These are phyloP conservation scores for Phtheirospermum japonicum DNA, from an alignment of 257 asterid genomes.

Conservation along the genomic window DNA sequence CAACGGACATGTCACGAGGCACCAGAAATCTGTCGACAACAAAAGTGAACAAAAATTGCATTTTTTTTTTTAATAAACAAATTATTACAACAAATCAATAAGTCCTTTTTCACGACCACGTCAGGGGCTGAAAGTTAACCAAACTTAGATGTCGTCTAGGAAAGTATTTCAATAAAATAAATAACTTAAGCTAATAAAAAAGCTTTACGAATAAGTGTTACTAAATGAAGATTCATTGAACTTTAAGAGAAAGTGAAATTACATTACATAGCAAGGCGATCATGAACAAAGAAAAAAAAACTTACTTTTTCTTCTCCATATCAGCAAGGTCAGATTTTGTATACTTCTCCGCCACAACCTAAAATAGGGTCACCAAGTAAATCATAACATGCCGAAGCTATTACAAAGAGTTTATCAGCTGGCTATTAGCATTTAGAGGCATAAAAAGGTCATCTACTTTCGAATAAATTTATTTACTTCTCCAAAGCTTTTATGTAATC, in stretches of 20 bases:
- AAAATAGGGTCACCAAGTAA: conserved; percentile 27
- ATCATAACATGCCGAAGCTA: conserved; percentile 7
- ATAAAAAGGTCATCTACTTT: neutral
- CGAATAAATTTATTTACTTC: neutral
- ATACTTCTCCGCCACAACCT: conserved; percentile 90
- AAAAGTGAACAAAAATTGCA: neutral
- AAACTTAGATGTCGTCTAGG: neutral
- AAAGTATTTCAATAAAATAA: neutral
- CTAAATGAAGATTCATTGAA: neutral
- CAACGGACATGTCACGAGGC: conserved; percentile 94
- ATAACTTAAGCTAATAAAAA: neutral
- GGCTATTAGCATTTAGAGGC: conserved; percentile 21
- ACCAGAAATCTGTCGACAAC: conserved; percentile 67
- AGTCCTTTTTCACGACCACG: too few relatives aligned
- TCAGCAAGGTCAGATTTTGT: conserved; percentile 85
- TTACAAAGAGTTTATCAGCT: conserved; percentile 7
- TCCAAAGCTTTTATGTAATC: conserved; percentile 12
- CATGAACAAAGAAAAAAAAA: conserved; percentile 10
- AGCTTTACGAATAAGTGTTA: neutral
- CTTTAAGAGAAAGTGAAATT: neutral
- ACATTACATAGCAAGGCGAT: conserved; percentile 10
- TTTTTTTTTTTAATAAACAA: neutral
- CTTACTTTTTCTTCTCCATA: conserved; percentile 94
- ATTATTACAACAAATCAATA: too few relatives aligned
- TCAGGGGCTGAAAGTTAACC: neutral